Percentiles rank a stretch among this genome's conserved stretches.
Conservation (phyloP, 2,329 filamentous ascomycete genomes). For the Aspergillus alliaceus region DNA sequence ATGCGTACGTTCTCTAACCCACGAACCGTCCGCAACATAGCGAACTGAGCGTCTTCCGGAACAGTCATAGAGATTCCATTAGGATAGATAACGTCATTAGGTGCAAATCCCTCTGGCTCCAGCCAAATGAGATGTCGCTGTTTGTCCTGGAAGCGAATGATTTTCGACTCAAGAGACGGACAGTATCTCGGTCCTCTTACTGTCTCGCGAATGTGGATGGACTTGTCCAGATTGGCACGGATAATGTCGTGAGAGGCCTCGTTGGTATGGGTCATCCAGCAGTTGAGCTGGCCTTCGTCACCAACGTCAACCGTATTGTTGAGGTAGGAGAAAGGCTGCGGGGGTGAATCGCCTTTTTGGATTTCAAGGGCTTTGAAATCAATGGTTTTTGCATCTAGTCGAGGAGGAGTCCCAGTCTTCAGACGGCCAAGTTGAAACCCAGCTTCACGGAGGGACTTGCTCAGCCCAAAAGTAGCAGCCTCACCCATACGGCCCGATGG, state of each 20-base stretch:
- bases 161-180: constrained; percentile 90
- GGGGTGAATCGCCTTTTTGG: constrained; percentile 81
- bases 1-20: constrained; percentile 87
- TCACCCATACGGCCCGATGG: constrained; percentile 93
- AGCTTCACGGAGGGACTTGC: constrained; percentile 82
- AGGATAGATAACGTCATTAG: constrained; percentile 83
- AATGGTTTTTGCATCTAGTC: constrained; percentile 79
- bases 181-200: constrained; percentile 95
- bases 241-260: constrained; percentile 78
- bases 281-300: constrained; percentile 73
- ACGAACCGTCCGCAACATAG: constrained; percentile 79
- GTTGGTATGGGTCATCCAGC: constrained; percentile 86
- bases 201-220: constrained; percentile 92
- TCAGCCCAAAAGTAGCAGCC: constrained; percentile 86
- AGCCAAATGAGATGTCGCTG: constrained; percentile 89
- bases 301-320: constrained; percentile 73
- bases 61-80: constrained; percentile 98
- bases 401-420: constrained; percentile 93
- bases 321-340: constrained; percentile 87
- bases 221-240: constrained; percentile 87
- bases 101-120: constrained; percentile 88
- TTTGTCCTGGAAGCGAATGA: constrained; percentile 83
- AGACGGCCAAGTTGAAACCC: constrained; percentile 86
- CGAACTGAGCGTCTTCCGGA: constrained; percentile 80
- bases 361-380: constrained; percentile 70